Conservation (phyloP, 148 eudicot genomes). For the Chenopodium quinoa region DNA sequence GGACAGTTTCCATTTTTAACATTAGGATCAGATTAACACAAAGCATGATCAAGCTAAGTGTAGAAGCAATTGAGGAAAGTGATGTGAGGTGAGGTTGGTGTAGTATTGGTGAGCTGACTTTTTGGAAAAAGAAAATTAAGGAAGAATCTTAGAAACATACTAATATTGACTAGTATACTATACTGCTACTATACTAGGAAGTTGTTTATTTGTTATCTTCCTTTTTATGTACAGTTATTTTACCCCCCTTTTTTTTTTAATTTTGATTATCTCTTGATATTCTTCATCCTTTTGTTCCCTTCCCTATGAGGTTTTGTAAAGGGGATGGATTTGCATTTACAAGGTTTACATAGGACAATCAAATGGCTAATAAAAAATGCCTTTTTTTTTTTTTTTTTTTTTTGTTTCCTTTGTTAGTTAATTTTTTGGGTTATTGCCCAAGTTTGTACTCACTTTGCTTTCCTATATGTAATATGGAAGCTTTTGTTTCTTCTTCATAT, state of each 20-base stretch:
- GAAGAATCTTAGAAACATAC: constrained; percentile 1
- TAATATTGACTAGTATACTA: constrained; percentile 17
- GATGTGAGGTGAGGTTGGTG: not conserved
- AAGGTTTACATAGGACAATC: not conserved
- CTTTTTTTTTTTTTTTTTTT: too few species aligned
- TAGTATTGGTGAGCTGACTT: constrained; percentile 29
- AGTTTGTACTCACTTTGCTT: too few species aligned
- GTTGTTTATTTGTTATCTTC: not conserved
- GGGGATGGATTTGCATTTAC: not conserved
- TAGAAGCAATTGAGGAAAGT: not conserved
- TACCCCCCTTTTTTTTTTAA: not conserved
- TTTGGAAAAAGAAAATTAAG: not conserved
- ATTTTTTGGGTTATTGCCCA: too few species aligned
- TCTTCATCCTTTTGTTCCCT: not conserved
- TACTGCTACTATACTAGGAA: constrained; percentile 2
- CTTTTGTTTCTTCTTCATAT: not conserved
- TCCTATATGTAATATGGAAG: too few species aligned
- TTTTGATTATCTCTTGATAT: too few species aligned
- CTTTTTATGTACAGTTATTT: constrained; percentile 12
- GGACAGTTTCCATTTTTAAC: constrained; percentile 25
- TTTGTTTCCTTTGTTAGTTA: too few species aligned
- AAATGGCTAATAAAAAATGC: not conserved
- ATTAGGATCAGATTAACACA: not conserved
- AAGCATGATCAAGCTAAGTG: not conserved
- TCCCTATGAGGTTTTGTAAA: not conserved